Evolutionary conservation across 768 basidiomycete species (phyloP), one percentile per base, ranked within the genome.

Genomic region (Rhizopogon salebrosus): DNA sequence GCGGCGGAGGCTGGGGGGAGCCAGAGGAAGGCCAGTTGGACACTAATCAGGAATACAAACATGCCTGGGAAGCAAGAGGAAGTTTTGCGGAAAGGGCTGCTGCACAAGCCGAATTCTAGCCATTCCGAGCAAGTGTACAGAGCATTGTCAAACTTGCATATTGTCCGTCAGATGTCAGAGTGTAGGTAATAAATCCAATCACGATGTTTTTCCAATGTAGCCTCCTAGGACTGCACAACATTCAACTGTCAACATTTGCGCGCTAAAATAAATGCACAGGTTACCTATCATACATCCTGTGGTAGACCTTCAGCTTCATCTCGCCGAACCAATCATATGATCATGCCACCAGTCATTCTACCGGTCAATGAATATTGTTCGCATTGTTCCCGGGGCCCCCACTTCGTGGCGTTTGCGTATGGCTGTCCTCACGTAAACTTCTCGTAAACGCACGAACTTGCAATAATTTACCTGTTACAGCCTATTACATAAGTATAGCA

Each of bases 1-100:
- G 94, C 1, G 94, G 87, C 8, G 94, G 94, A 6, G 94, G 84
- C 3, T 95, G 89, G 89, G 93, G 93, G 1, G 31, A 45, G 6
- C 53, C 58, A 6, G 62, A 66, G 0, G 59, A 53, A 23, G 43
- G 24, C 20, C 59, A 54, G 16, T 52, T 18, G 18, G 56, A 52
- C 7, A 54, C 54, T 40, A 57, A 54, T 22, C 74, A 81, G 64
- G 62, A 67, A 40, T 23, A 52, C 26, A 52, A 38, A 23, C 49
- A 51, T 2, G 72, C 66, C 26, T 88, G 87, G 87, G 84, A 85
- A 60, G 82, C 85, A n/a, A 70, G 87, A 52, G 86, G 87, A 1
- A 87, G 85, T 52, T 60, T 89, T 50, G 81, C 82, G 41, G 83
- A 86, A 59, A 72, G 83, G 52, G 78, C 77, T 37, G 80, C 82